phyloP scores from a whole-genome alignment of 805 yeast species.

The Diddensiella transvaalensis region DNA sequence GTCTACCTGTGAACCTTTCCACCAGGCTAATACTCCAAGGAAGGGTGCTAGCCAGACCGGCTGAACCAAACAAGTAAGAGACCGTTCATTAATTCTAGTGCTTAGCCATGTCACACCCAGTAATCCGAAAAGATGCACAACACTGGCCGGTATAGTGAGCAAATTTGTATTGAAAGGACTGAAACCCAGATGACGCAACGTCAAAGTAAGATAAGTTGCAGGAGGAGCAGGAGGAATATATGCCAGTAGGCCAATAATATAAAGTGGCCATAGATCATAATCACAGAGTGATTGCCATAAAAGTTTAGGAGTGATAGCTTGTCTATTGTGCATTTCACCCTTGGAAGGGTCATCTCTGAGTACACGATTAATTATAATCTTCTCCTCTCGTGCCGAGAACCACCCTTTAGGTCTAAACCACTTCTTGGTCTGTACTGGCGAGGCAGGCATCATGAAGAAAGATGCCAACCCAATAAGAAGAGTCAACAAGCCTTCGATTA shows the following conservation, averaged over 20 bases:
- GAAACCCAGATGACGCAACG: conserved; percentile 49
- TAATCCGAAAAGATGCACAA: conserved; percentile 16
- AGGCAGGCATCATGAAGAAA: conserved; percentile 51
- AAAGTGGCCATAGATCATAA: conserved; percentile 55
- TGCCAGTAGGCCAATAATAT: conserved; percentile 43
- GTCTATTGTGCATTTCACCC: conserved; percentile 63
- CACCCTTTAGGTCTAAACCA: conserved; percentile 50
- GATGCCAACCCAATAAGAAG: conserved; percentile 47
- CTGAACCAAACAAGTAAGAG: conserved; percentile 28
- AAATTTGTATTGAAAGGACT: conserved; percentile 49
- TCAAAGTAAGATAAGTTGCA: conserved; percentile 46
- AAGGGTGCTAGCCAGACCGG: conserved; percentile 37
- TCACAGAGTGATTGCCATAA: conserved; percentile 43
- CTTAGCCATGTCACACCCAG: conserved; percentile 4
- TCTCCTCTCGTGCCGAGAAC: conserved; percentile 53
- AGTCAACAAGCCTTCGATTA: conserved; percentile 61
- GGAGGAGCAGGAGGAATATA: conserved; percentile 39
- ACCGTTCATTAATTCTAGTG: conserved; percentile 13
- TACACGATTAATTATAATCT: conserved; percentile 55
- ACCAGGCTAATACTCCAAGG: conserved; percentile 36
- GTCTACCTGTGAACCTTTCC: conserved; percentile 37
- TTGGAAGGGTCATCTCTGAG: conserved; percentile 61
- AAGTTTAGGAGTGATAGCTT: conserved; percentile 43
- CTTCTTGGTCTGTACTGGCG: conserved; percentile 46
- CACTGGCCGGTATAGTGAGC: conserved; percentile 39